Conservation (phyloP, 139 green algal genomes). For the Coccomyxa sp. region DNA sequence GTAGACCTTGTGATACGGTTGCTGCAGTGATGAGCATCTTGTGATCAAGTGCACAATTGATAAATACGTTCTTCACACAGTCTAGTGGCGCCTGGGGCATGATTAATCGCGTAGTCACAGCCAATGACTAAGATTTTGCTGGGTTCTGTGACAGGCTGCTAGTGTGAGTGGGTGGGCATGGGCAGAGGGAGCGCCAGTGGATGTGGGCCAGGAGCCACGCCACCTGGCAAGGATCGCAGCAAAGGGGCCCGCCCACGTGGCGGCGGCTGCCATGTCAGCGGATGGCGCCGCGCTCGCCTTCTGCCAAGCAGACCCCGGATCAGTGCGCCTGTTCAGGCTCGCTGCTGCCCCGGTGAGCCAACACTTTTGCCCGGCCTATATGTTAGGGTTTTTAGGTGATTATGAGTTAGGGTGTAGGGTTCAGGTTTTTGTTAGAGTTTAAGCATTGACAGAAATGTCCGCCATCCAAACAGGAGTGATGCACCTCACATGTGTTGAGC, state of each 20-base stretch:
- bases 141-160: not conserved
- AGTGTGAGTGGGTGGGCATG: not conserved
- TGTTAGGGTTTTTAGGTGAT: not conserved
- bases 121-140: too few species aligned
- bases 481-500: not conserved
- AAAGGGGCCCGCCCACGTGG: conserved; percentile 28
- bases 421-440: too few species aligned
- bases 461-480: not conserved
- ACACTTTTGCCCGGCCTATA: not conserved
- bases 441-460: too few species aligned
- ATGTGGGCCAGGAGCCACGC: conserved; percentile 34
- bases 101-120: too few species aligned
- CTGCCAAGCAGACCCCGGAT: conserved; percentile 31
- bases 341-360: not conserved
- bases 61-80: too few species aligned
- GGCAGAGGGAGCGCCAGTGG: conserved; percentile 34
- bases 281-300: conserved; percentile 58
- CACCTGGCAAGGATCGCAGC: conserved; percentile 47
- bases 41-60: too few species aligned
- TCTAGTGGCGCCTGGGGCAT: too few species aligned
- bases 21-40: too few species aligned
- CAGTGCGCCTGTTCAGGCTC: conserved; percentile 45
- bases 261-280: conserved; percentile 54
- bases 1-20: too few species aligned
- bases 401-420: too few species aligned